phyloP scores from a whole-genome alignment of 345 rosid genomes.

The Moricandia arvensis region DNA sequence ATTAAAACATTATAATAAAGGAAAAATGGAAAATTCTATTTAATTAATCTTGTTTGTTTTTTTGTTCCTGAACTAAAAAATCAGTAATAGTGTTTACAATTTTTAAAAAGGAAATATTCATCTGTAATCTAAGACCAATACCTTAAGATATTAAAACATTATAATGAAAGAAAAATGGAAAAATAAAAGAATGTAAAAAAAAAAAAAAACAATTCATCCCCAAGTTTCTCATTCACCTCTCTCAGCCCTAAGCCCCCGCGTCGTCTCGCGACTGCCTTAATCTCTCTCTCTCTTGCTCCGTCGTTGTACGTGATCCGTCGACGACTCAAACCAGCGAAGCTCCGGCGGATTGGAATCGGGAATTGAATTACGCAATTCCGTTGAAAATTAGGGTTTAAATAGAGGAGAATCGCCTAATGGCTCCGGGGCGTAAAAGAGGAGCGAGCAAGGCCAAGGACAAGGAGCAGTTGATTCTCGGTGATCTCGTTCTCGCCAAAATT shows the following conservation, averaged over 20 bases:
- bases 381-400: slow-evolving; percentile 42
- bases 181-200: too few species aligned
- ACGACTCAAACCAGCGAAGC: background rate
- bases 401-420: slow-evolving; percentile 46
- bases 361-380: slow-evolving; percentile 10
- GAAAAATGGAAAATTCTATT: too few species aligned
- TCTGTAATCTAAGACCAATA: background rate
- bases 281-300: background rate
- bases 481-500: slow-evolving; percentile 64
- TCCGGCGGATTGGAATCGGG: slow-evolving; percentile 1
- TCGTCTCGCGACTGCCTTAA: slow-evolving; percentile 20
- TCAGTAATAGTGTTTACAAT: background rate
- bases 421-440: slow-evolving; percentile 87
- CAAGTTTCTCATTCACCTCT: slow-evolving; percentile 5
- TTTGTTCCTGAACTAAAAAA: too few species aligned
- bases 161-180: too few species aligned
- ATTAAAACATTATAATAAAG: too few species aligned
- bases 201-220: background rate
- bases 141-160: too few species aligned
- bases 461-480: slow-evolving; percentile 78
- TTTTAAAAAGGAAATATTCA: too few species aligned
- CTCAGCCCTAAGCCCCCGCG: slow-evolving; percentile 24
- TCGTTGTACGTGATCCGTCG: slow-evolving; percentile 3
- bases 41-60: too few species aligned
- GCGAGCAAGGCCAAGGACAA: slow-evolving; percentile 63